Evolutionary conservation across 2,329 filamentous ascomycete genomes (phyloP).

Genomic region (Claviceps africana): DNA sequence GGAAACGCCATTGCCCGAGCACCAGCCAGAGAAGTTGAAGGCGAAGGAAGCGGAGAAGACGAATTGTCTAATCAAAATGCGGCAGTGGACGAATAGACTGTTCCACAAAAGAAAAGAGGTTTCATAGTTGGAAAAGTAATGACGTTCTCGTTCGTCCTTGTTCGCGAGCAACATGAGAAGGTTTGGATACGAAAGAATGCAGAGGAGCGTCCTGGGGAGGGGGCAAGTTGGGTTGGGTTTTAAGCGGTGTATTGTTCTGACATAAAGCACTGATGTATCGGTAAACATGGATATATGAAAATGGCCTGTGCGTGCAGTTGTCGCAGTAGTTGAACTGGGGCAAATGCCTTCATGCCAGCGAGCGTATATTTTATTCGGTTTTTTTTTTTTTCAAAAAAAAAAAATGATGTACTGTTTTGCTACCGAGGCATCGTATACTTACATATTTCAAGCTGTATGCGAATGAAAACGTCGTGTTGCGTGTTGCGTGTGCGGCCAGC

Average conservation of each 20-base stretch:
- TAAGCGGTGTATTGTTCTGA: no score
- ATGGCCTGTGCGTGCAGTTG: not conserved
- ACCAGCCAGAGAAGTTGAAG: not conserved
- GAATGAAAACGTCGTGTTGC: no score
- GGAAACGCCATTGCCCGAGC: not conserved
- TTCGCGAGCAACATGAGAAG: not conserved
- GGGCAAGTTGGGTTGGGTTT: no score
- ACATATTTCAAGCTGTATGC: no score
- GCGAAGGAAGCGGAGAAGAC: not conserved
- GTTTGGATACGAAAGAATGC: not conserved
- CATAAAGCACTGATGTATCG: not conserved
- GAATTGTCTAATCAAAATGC: conserved; percentile 2
- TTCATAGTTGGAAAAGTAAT: not conserved
- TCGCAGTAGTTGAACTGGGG: not conserved
- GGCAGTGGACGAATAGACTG: conserved; percentile 9
- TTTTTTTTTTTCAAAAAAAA: no score
- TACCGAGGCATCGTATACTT: no score
- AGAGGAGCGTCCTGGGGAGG: not conserved
- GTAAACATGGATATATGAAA: no score
- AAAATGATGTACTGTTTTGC: no score
- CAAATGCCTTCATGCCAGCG: not conserved
- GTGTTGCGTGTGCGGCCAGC: no score
- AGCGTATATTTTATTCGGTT: not conserved
- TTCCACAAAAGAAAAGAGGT: conserved; percentile 3
- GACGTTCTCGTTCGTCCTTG: not conserved